Percentiles rank a stretch among this genome's conserved stretches.
These are phyloP conservation scores for Colletotrichum tamarilloi DNA, from an alignment of 2,329 filamentous ascomycete species.

Conservation along the genomic window DNA sequence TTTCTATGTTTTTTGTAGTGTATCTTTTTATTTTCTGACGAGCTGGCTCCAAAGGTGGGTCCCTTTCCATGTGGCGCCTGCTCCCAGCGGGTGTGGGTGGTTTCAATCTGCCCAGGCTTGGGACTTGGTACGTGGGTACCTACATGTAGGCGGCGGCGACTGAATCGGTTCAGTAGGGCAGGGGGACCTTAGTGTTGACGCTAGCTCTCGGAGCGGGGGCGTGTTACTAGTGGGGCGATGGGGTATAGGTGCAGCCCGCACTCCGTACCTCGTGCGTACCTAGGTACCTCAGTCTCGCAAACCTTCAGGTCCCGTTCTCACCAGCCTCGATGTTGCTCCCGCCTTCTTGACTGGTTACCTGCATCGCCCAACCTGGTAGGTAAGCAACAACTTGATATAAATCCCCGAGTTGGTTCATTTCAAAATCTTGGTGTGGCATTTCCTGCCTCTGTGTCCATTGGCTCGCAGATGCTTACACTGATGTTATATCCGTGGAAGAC, in stretches of 20 bases:
- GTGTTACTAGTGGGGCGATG: not conserved
- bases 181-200: not conserved
- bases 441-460: not conserved
- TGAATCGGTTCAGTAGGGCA: constrained; percentile 23
- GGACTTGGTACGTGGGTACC: constrained; percentile 5
- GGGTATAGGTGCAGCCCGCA: not conserved
- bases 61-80: constrained; percentile 30
- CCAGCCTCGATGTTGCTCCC: not conserved
- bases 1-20: not conserved
- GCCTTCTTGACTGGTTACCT: too few species aligned
- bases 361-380: not conserved
- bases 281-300: not conserved
- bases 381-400: not conserved
- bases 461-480: not conserved
- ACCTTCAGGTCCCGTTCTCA: not conserved
- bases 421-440: not conserved
- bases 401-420: not conserved
- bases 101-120: constrained; percentile 23
- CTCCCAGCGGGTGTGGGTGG: constrained; percentile 19
- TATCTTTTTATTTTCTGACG: not conserved
- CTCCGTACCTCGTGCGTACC: not conserved
- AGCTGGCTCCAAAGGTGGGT: constrained; percentile 19
- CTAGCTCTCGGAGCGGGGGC: constrained; percentile 14
- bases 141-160: constrained; percentile 1
- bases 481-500: too few species aligned